These are phyloP conservation scores for Aspergillus quadricinctus DNA, from an alignment of 2,329 filamentous ascomycete species.

Conservation along the genomic window DNA sequence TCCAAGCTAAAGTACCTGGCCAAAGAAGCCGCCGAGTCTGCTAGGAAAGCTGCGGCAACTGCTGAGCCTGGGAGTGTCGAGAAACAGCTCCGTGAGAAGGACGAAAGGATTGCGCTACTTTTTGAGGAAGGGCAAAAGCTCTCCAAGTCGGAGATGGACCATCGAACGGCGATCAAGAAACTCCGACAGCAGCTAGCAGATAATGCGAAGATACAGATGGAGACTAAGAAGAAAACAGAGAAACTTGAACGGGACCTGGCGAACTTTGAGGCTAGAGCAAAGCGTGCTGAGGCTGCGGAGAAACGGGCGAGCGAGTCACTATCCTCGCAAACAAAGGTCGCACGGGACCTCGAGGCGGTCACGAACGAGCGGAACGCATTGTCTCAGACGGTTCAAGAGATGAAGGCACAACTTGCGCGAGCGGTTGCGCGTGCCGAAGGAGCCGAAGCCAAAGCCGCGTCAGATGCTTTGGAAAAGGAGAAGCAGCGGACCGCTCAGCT, in stretches of 20 bases:
- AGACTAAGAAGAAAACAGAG: slow-evolving; percentile 52
- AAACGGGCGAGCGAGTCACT: slow-evolving; percentile 54
- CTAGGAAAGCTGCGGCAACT: slow-evolving; percentile 62
- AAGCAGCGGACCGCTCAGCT: slow-evolving; percentile 52
- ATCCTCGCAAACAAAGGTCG: slow-evolving; percentile 47
- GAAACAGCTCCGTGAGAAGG: slow-evolving; percentile 80
- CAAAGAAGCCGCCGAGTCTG: slow-evolving; percentile 70
- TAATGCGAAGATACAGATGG: slow-evolving; percentile 48
- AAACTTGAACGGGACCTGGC: slow-evolving; percentile 55
- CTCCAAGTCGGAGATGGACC: slow-evolving; percentile 79
- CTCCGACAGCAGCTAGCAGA: slow-evolving; percentile 54
- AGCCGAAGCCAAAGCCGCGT: slow-evolving; percentile 62
- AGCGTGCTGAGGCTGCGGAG: slow-evolving; percentile 56
- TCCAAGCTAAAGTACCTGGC: slow-evolving; percentile 86
- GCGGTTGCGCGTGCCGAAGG: slow-evolving; percentile 63
- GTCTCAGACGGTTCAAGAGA: slow-evolving; percentile 60
- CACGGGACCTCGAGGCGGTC: slow-evolving; percentile 58
- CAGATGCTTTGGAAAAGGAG: slow-evolving; percentile 65
- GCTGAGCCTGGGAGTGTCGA: slow-evolving; percentile 64
- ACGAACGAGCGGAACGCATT: slow-evolving; percentile 61
- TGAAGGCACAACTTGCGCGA: slow-evolving; percentile 66
- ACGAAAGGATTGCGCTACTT: slow-evolving; percentile 81
- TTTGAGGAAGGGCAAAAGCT: slow-evolving; percentile 91
- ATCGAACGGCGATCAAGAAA: slow-evolving; percentile 78
- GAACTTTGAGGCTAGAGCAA: slow-evolving; percentile 52